Base-by-base conservation (phyloP, 768 basidiomycete species). In the Lepiota brunneoincarnata region DNA sequence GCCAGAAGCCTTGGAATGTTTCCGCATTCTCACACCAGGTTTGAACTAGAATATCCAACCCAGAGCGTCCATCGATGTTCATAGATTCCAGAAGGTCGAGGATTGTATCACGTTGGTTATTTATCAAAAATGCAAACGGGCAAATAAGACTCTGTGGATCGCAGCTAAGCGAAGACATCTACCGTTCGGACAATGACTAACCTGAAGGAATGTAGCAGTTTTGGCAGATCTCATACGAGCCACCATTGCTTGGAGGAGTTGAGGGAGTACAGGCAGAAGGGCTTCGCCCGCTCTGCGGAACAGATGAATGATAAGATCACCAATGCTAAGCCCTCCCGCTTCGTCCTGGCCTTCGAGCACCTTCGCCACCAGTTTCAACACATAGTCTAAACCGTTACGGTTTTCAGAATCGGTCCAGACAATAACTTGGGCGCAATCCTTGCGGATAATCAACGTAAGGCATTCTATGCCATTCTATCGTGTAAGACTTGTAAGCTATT, bases 1-100 rank as follows among this genome's bases (percentile, higher is more conserved):
- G 86, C 95, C 96, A 98, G 69, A 87, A 93, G 26, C 97, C 95
- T 64, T 93, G 92, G 79, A 98, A 91, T 4, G 88, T 92, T 68
- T 93, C 90, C 11, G 88, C 87, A 62, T 94, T 95, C 67, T 99
- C 96, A 63, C 90, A 91, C 96, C 95, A 98, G 0, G 90, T 86
- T 51, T 87, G 82, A 23, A 98, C 79, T n/a, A 99, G 76, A 43
- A 98, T 80, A 56, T 94, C 86, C n/a, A 98, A 78, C 0, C 82
- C 91, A 0, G 79, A 77, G 24, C 83, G 78, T 18, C 79, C 83
- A 41, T 81, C 73, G 9, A 86, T 74, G 11, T 69, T 73, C 58
- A 82, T 85, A 10, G 80, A 72, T 61, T 95, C 91, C 18, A 98
- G 75, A 24, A 97, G 77, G 11, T 78, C 72, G 15, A 98, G 74